Base-by-base conservation (phyloP, 2,329 filamentous ascomycete species). In the Grosmannia serpens region DNA sequence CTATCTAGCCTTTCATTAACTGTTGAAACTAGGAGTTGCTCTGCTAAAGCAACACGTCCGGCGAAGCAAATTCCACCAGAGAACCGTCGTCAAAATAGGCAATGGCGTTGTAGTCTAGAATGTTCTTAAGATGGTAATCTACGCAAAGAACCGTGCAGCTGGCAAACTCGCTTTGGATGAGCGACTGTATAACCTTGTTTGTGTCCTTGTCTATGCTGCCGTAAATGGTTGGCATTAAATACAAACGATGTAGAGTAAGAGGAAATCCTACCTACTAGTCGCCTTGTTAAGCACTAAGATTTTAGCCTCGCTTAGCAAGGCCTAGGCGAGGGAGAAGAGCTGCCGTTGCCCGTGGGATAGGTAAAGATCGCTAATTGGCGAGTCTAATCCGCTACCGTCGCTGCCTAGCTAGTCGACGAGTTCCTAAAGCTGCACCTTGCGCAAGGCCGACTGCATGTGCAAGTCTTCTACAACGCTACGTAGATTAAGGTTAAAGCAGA, bases 121-220 rank as follows among this genome's bases (percentile, higher is more conserved):
- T 75, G 0, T 74, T 79, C 13, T 72, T 63, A 24, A 73, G 60
- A 4, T 67, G 63, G 61, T 73, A 70, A 47, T 67, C 69, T 1
- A 72, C 65, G 1, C 67, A 66, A 24, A 73, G 63, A 17, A 86
- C 75, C 3, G 83, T 86, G 64, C 79, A 77, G 4, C 71, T 71
- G 4, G 68, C 67, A 65, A 86, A 83, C 41, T 74, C 73, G 49
- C 75, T 71, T 2, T 77, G 72, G 59, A 85, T 77, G 27, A 84
- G 69, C 8, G 71, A 69, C 64, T 83, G 79, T 68, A 85, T 79
- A 13, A 75, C 68, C 52, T 74, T 70, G 60, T 85, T 82, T 1
- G 81, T 83, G 60, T 76, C 74, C n/a, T 70, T 68, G 62, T 86
- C 83, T 51, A 85, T 75, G 59, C 77, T 82, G 27, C n/a, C 26